Evolutionary conservation across 2,329 filamentous ascomycete genomes (phyloP).

Genomic region (Didymella keratinophila): DNA sequence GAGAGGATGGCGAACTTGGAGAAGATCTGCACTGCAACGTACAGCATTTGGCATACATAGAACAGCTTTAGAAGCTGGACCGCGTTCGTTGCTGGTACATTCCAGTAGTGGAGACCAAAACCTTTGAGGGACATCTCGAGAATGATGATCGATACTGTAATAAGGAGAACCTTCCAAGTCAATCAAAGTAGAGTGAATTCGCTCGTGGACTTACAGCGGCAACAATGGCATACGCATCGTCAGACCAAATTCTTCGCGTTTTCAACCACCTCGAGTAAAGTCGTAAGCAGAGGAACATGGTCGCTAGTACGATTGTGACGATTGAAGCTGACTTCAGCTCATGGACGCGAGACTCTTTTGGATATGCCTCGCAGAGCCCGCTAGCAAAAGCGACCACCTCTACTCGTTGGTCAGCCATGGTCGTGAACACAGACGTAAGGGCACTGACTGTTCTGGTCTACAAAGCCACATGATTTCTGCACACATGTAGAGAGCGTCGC

Average conservation of each 20-base stretch:
- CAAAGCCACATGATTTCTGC: background rate
- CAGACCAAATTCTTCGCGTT: slow-evolving; percentile 18
- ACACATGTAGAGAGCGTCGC: background rate
- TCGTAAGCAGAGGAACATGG: slow-evolving; percentile 19
- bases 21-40: slow-evolving; percentile 23
- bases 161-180: slow-evolving; percentile 16
- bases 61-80: slow-evolving; percentile 25
- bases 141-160: slow-evolving; percentile 24
- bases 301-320: slow-evolving; percentile 17
- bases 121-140: slow-evolving; percentile 27
- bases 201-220: slow-evolving; percentile 17
- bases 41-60: slow-evolving; percentile 23
- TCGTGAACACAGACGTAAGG: too few relatives aligned
- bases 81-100: slow-evolving; percentile 15
- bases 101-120: slow-evolving; percentile 28
- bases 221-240: slow-evolving; percentile 26
- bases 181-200: background rate
- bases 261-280: slow-evolving; percentile 28
- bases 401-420: background rate
- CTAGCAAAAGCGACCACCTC: slow-evolving; percentile 17
- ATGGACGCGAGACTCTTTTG: slow-evolving; percentile 19
- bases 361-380: slow-evolving; percentile 22
- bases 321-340: slow-evolving; percentile 23
- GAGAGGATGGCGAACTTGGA: slow-evolving; percentile 27
- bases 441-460: background rate